A percentile compares a stretch with the other conserved stretches of the same genome.
Evolutionary conservation across 1,284 basidiomycete species (phyloP).

Genomic region (Malassezia brasiliensis): DNA sequence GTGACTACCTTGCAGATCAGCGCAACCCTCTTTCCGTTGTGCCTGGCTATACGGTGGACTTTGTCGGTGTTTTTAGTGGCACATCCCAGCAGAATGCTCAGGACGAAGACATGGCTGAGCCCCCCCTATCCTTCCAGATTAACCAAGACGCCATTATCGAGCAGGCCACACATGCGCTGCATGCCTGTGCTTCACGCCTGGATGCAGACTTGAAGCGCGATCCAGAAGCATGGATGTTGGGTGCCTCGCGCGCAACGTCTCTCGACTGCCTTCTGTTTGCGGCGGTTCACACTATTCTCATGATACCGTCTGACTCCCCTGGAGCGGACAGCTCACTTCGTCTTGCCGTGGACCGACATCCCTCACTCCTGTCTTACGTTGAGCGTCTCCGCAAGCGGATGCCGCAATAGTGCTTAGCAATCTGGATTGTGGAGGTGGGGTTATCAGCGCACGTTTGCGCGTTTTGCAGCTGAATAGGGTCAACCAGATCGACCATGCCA

Average conservation of each 20-base stretch:
- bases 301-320: background rate
- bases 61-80: conserved; percentile 11
- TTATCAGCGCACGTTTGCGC: background rate
- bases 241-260: conserved; percentile 4
- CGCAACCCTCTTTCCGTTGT: conserved; percentile 12
- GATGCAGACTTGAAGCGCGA: background rate
- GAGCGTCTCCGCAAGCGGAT: conserved; percentile 8
- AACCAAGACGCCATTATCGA: conserved; percentile 3
- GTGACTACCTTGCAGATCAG: background rate
- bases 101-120: background rate
- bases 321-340: background rate
- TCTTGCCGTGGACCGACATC: background rate
- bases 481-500: conserved; percentile 2
- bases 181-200: conserved; percentile 9
- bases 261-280: conserved; percentile 14
- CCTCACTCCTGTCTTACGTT: background rate
- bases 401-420: conserved; percentile 1
- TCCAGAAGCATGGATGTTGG: conserved; percentile 9
- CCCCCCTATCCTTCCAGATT: background rate
- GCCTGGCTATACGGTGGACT: conserved; percentile 14
- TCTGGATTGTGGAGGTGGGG: background rate
- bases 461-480: background rate
- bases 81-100: conserved; percentile 1
- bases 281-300: conserved; percentile 4
- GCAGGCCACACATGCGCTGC: conserved; percentile 8